Conservation (phyloP, 106 monocot species). For the Acorus gramineus region DNA sequence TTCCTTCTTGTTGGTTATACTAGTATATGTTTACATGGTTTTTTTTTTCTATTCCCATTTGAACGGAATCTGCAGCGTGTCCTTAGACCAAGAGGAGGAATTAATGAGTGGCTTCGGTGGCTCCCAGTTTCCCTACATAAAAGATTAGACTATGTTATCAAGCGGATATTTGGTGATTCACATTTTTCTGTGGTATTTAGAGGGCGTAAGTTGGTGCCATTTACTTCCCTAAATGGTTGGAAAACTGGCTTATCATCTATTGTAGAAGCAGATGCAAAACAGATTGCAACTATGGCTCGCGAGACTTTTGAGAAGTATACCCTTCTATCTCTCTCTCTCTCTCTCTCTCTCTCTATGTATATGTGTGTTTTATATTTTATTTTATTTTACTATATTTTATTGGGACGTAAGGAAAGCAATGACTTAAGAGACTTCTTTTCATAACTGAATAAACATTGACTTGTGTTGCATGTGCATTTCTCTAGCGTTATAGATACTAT, state of each 20-base stretch:
- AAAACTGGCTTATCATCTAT: constrained; percentile 61
- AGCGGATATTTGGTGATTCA: constrained; percentile 46
- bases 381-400: no score
- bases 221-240: constrained; percentile 37
- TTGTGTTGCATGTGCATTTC: no score
- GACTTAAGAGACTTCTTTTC: no score
- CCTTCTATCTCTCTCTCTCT: background rate
- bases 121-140: constrained; percentile 82
- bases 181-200: constrained; percentile 20
- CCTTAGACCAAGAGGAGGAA: constrained; percentile 78
- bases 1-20: background rate
- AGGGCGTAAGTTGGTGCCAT: constrained; percentile 27
- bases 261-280: constrained; percentile 78
- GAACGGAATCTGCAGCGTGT: constrained; percentile 53
- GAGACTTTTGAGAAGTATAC: constrained; percentile 97
- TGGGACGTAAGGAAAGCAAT: no score
- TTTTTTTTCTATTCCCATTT: constrained; percentile 1
- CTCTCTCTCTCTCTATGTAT: no score
- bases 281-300: constrained; percentile 63
- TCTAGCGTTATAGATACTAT: no score
- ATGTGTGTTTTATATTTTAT: no score
- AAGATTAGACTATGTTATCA: constrained; percentile 39
- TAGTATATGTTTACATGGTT: background rate
- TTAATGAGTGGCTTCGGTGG: constrained; percentile 85
- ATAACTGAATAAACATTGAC: no score